A percentile compares a stretch with the other conserved stretches of the same genome.
Evolutionary conservation across 2,329 filamentous ascomycete genomes (phyloP).

Genomic region (Trichoderma sp.): DNA sequence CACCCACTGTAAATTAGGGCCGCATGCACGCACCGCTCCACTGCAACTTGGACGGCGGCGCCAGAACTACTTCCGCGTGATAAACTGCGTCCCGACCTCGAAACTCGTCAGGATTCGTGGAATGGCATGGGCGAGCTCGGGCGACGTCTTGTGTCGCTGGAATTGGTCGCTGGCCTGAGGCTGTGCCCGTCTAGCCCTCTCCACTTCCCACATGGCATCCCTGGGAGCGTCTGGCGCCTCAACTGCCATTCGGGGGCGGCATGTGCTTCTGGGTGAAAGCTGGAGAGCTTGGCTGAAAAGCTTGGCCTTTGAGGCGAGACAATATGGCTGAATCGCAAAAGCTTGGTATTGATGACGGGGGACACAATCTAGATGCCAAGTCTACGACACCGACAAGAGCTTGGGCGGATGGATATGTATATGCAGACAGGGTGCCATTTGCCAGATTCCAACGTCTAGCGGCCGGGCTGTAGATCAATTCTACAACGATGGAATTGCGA

Average conservation of each 20-base stretch:
- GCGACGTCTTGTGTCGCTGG: not conserved
- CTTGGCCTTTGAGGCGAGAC: constrained; percentile 5
- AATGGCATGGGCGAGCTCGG: constrained; percentile 7
- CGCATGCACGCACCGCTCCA: constrained; percentile 4
- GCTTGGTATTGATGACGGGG: not conserved
- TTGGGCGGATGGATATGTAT: not conserved
- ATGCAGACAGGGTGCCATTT: not conserved
- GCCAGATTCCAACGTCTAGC: not conserved
- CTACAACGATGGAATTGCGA: not conserved
- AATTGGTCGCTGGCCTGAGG: not conserved
- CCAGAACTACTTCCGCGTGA: constrained; percentile 23
- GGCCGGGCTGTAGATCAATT: not conserved
- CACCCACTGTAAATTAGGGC: constrained; percentile 7
- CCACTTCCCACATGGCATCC: constrained; percentile 27
- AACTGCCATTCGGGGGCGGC: constrained; percentile 14
- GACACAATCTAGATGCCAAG: not conserved
- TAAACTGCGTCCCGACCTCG: not conserved
- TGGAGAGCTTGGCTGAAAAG: constrained; percentile 16
- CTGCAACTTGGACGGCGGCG: not conserved
- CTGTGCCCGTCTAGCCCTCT: not conserved
- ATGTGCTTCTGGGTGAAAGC: not conserved
- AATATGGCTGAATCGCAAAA: not conserved
- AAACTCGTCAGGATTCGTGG: not conserved
- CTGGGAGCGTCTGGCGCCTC: constrained; percentile 10
- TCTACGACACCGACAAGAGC: not conserved